Evolutionary conservation across 768 basidiomycete genomes (phyloP), one percentile per base, ranked within the genome.

Genomic region (Peribolospora baueri): DNA sequence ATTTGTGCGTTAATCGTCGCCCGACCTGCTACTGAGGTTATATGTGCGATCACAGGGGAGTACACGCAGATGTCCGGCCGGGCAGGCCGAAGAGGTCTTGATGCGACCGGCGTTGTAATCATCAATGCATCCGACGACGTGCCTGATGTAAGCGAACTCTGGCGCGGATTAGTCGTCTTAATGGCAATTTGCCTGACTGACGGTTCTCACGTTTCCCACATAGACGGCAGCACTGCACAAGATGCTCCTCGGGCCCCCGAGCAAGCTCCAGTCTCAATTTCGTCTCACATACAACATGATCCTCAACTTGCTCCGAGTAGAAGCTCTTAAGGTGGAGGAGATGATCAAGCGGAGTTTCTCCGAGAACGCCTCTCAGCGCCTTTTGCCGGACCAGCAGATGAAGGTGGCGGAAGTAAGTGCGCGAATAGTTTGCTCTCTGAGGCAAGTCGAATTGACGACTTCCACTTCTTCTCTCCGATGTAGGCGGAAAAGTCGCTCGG

Each of bases 331-430:
- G 57, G 91, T 97, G 13, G 93, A 98, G 65, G 93, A 98, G 68
- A 98, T 98, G 93, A 97, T 98, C 65, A 97, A 97, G 67, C 75
- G 93, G 45, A 88, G 85, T 66, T 98, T 98, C 68, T 97, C 93
- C 13, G 93, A 98, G 70, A 97, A 97, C 64, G 80, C 87, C 1
- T 82, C 93, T 0, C 93, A 98, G 64, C 74, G 81, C 45, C 70
- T 95, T 48, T 70, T 95, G 40, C 93, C 93, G 4, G 87, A 91
- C 54, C 85, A 97, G 58, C 87, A 97, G 67, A 79, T 81, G 65
- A 76, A 81, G 64, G 83, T 97, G 36, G 65, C 72, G 2, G 80
- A 91, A 72, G 91, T 85, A 58, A 62, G 74, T 64, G 52, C 8
- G 60, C 56, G 56, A 52, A 46, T 37, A 42, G 14, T 58, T 48